phyloP scores from a whole-genome alignment of 495 filamentous ascomycete species.

The Hyphodiscus hymeniophilus region DNA sequence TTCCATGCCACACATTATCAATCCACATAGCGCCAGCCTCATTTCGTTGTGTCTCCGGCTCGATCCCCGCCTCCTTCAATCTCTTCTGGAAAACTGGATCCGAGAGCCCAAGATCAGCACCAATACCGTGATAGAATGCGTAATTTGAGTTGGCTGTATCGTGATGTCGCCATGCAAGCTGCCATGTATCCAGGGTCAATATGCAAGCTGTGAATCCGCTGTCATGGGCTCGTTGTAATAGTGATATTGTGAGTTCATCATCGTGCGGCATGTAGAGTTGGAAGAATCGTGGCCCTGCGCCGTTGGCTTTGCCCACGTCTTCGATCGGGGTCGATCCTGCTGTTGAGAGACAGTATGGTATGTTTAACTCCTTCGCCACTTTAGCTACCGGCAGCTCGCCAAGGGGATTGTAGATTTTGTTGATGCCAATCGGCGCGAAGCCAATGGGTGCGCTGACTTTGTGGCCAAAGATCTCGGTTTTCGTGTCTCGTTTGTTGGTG shows the following conservation, averaged over 20 bases:
- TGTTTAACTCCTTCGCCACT: slow-evolving; percentile 46
- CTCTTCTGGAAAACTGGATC: slow-evolving; percentile 8
- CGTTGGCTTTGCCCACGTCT: slow-evolving; percentile 51
- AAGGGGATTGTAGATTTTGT: slow-evolving; percentile 51
- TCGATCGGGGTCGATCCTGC: slow-evolving; percentile 52
- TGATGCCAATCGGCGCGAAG: slow-evolving; percentile 60
- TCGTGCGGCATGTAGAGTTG: slow-evolving; percentile 62
- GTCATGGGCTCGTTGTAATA: slow-evolving; percentile 45
- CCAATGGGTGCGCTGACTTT: slow-evolving; percentile 50
- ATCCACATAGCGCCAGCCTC: slow-evolving; percentile 53
- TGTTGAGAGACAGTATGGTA: slow-evolving; percentile 50
- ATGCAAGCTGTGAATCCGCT: slow-evolving; percentile 51
- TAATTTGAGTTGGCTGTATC: slow-evolving; percentile 51
- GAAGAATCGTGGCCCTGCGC: slow-evolving; percentile 42
- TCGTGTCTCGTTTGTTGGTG: slow-evolving; percentile 50
- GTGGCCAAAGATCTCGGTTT: slow-evolving; percentile 53
- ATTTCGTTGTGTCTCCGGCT: slow-evolving; percentile 48
- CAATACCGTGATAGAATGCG: slow-evolving; percentile 49
- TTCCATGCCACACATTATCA: slow-evolving; percentile 31
- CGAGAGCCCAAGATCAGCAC: slow-evolving; percentile 35
- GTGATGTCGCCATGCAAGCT: no score
- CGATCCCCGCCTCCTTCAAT: slow-evolving; percentile 60
- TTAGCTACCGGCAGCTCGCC: slow-evolving; percentile 52
- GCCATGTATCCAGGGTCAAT: slow-evolving; percentile 60
- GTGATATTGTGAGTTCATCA: slow-evolving; percentile 46